phyloP scores from a whole-genome alignment of 192 early-diverging fungal genomes.

The Diversispora eburnea region DNA sequence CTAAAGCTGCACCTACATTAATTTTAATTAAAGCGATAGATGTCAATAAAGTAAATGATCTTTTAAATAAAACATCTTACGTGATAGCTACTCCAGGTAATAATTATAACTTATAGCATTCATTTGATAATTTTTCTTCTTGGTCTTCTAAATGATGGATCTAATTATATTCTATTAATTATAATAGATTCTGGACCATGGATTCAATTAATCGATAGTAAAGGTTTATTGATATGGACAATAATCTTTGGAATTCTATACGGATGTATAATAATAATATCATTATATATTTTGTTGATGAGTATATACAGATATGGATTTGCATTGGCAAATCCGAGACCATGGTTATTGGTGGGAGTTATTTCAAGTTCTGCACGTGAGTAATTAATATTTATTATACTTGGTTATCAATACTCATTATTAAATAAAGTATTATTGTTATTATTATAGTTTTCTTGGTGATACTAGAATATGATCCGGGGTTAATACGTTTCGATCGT shows the following conservation, averaged over 20 bases:
- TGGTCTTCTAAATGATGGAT: background rate
- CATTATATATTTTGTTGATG: background rate
- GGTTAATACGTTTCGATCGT: background rate
- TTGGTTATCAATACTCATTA: background rate
- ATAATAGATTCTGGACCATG: background rate
- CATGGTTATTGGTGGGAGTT: background rate
- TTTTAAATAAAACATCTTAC: background rate
- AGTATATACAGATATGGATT: background rate
- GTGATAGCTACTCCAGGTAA: background rate
- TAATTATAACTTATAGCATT: background rate
- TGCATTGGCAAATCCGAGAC: background rate
- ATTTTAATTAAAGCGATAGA: background rate
- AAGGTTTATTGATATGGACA: background rate
- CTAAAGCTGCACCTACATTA: background rate
- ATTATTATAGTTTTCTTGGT: background rate
- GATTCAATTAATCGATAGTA: background rate
- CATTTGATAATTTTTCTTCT: background rate
- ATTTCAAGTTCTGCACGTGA: background rate
- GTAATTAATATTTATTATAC: background rate
- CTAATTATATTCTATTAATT: background rate
- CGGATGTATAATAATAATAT: background rate
- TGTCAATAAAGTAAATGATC: background rate
- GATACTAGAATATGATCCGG: slow-evolving; percentile 1
- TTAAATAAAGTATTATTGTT: background rate
- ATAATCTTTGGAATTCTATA: background rate